phyloP scores from a whole-genome alignment of 352 stramenopile genomes.

The Saprolegnia parasitica region DNA sequence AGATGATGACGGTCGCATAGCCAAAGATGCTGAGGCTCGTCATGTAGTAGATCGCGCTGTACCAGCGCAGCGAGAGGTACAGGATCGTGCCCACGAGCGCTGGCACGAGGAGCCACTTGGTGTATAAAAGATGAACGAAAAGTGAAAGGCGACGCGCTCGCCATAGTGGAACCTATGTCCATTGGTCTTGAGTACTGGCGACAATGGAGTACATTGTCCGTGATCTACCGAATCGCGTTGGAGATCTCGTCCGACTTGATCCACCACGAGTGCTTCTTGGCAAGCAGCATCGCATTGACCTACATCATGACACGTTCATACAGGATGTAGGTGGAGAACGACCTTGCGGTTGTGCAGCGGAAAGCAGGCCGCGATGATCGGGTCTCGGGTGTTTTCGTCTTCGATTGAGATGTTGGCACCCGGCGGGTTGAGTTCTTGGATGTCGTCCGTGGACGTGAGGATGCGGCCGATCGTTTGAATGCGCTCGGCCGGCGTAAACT shows the following conservation, averaged over 20 bases:
- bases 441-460: slow-evolving; percentile 68
- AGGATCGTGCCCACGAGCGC: slow-evolving; percentile 51
- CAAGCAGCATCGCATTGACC: slow-evolving; percentile 60
- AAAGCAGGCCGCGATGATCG: slow-evolving; percentile 73
- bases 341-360: slow-evolving; percentile 69
- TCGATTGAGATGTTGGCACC: slow-evolving; percentile 73
- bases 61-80: slow-evolving; percentile 67
- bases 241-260: slow-evolving; percentile 77
- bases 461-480: slow-evolving; percentile 85
- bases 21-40: slow-evolving; percentile 71
- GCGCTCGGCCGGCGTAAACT: slow-evolving; percentile 77
- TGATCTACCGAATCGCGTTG: slow-evolving; percentile 75
- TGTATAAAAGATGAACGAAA: slow-evolving; percentile 85
- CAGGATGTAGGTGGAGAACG: too few species aligned
- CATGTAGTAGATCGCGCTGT: slow-evolving; percentile 74
- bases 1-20: slow-evolving; percentile 66
- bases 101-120: slow-evolving; percentile 65
- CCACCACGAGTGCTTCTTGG: slow-evolving; percentile 70
- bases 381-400: slow-evolving; percentile 65
- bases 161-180: slow-evolving; percentile 80
- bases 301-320: too few species aligned
- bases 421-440: slow-evolving; percentile 69
- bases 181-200: slow-evolving; percentile 43
- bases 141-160: slow-evolving; percentile 81
- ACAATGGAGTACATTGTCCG: background rate